Base-by-base conservation (phyloP, 1,139 yeast genomes). In the Saccharomyces pastorianus region DNA sequence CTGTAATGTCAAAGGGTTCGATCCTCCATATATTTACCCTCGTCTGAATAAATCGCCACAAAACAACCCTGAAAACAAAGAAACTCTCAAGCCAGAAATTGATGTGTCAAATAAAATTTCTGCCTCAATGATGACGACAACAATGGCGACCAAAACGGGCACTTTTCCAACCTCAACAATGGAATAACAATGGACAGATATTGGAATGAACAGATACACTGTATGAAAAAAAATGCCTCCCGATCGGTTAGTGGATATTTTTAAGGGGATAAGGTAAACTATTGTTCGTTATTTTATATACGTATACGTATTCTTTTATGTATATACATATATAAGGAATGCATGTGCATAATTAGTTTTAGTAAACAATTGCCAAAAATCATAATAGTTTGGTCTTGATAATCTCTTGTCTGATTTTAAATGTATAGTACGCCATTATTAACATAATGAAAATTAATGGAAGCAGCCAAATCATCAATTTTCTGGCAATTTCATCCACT, bases 1-100 rank as follows among this genome's bases (percentile, higher is more conserved):
- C 58, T 69, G 76, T 1, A 77, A 76, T 56, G 73, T 77, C 8
- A 66, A 68, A 49, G 71, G 73, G 3, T 67, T 70, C 42, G 73
- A 69, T 58, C 78, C 81, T 9, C 75, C 78, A 3, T 77, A 75
- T 60, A 64, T 58, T 17, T 55, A 51, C 9, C 51, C 55, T 13
- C 51, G 44, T 9, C 6, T 17, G 44, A 38, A 20, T 7, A 38
- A 20, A 1, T 17, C 13, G n/a, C 44, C 44, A 38, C 44, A 17
- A 17, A 38, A 17, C 25, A 38, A 2, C 13, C 13, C 44, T 38
- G 44, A 6, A 38, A 38, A 38, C 25, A 17, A 20, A 4, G 13
- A 3, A 4, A 8, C 44, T 13, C 4, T 8, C 3, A 38, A 38
- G 26, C 25, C 44, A 17, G 44, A 38, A 0, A 7, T 13, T 4